Base-by-base conservation (phyloP, 2,329 filamentous ascomycete genomes). In the Lecanosticta acicola region DNA sequence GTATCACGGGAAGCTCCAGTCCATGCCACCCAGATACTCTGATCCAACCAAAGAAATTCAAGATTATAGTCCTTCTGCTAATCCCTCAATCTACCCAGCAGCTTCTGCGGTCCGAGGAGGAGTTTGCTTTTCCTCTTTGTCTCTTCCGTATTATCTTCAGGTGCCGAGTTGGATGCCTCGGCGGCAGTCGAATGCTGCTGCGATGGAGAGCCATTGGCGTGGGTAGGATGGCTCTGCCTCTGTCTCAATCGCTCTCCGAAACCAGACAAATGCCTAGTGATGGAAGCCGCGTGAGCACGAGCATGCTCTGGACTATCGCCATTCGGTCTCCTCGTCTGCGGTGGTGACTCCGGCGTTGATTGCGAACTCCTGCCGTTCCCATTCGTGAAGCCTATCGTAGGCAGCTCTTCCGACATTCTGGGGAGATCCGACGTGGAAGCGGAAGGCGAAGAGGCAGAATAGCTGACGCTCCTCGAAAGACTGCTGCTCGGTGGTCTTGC, bases 91-190 rank as follows among this genome's bases (percentile, higher is more conserved):
- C 62, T 61, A 32, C 65, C 59, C 26, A 71, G 50, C 32, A 71
- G 57, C 53, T 68, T 71, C 56, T 70, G 69, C 20, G 68, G 66
- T 7, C 69, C 68, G 1, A 71, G 55, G 42, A 68, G 47, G n/a
- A 71, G 51, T 40, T 68, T 66, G 41, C 62, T 66, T 53, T 69
- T 71, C 43, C 65, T 53, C 51, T 62, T 66, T 39, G 55, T 61
- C 37, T 68, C 65, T 8, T 68, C 63, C 3, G 49, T 56, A 14
- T 64, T 62, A 16, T 55, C 61, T 14, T 32, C 38, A 9, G n/a
- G n/a, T n/a, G 46, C 44, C 13, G 40, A 32, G 4, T 47, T 44
- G 36, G 20, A 16, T 9, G 21, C 8, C 35, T 19, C 26, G 7
- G 42, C 5, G 19, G 26, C 26, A 16, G 44, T 54, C 4, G 32